A percentile compares a stretch with the other conserved stretches of the same genome.
Conservation (phyloP, 2,329 filamentous ascomycete genomes). For the Fusarium burgessii region DNA sequence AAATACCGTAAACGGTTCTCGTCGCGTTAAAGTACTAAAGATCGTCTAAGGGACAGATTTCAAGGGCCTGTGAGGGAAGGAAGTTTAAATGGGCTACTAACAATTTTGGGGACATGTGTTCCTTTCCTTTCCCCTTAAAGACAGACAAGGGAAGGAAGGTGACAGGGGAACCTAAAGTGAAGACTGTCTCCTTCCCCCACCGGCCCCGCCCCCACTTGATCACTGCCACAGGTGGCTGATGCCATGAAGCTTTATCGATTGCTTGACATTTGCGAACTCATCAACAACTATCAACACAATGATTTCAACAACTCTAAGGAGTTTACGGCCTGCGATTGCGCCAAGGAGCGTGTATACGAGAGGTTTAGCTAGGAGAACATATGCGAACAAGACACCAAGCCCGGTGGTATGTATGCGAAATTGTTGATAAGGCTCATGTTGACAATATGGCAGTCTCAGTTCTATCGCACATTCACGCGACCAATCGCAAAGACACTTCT, state of each 20-base stretch:
- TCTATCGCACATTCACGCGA: conserved; percentile 80
- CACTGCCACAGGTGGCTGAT: conserved; percentile 29
- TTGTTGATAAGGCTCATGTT: background rate
- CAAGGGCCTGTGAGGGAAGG: conserved; percentile 16
- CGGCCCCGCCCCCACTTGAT: conserved; percentile 37
- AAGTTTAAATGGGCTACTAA: conserved; percentile 34
- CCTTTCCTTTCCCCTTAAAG: conserved; percentile 45
- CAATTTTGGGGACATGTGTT: conserved; percentile 52
- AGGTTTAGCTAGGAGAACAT: conserved; percentile 13
- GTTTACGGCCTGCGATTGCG: conserved; percentile 27
- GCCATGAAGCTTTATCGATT: conserved; percentile 24
- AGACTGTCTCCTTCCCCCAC: conserved; percentile 15
- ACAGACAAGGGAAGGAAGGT: conserved; percentile 11
- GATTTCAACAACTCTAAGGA: conserved; percentile 19
- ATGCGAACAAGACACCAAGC: conserved; percentile 48
- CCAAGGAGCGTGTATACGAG: background rate
- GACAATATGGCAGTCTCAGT: conserved; percentile 62
- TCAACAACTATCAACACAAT: conserved; percentile 14
- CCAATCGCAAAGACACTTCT: conserved; percentile 81
- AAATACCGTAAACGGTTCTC: conserved; percentile 7
- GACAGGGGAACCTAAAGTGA: background rate
- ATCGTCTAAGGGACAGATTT: conserved; percentile 47
- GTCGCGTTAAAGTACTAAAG: conserved; percentile 32
- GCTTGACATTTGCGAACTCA: background rate
- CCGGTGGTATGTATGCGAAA: conserved; percentile 39